phyloP scores from a whole-genome alignment of 2,329 filamentous ascomycete genomes.

The Parafenestella ontariensis region DNA sequence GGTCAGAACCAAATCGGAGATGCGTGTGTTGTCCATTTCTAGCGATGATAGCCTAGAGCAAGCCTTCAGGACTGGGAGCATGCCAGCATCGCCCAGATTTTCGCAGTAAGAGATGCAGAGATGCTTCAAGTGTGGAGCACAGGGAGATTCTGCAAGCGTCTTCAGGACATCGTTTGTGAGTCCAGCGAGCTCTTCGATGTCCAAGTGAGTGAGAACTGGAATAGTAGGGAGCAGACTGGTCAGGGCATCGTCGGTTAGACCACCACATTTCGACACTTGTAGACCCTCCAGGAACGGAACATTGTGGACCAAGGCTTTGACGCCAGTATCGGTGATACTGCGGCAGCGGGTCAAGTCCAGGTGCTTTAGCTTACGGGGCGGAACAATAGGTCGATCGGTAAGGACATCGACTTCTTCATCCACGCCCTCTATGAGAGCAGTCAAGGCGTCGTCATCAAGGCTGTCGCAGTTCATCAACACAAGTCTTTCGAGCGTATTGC shows the following conservation, averaged over 20 bases:
- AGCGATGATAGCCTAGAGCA: slow-evolving; percentile 74
- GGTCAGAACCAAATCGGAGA: slow-evolving; percentile 83
- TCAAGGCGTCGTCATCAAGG: slow-evolving; percentile 76
- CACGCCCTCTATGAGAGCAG: slow-evolving; percentile 75
- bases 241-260: slow-evolving; percentile 76
- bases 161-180: slow-evolving; percentile 79
- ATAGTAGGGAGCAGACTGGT: slow-evolving; percentile 75
- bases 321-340: slow-evolving; percentile 73
- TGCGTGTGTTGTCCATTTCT: slow-evolving; percentile 91
- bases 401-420: slow-evolving; percentile 82
- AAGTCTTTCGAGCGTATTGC: slow-evolving; percentile 83
- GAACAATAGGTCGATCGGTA: slow-evolving; percentile 76
- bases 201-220: slow-evolving; percentile 81
- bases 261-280: slow-evolving; percentile 78
- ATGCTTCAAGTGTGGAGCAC: slow-evolving; percentile 74
- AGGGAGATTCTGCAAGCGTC: slow-evolving; percentile 77
- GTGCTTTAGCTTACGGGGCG: slow-evolving; percentile 79
- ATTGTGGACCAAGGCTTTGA: slow-evolving; percentile 75
- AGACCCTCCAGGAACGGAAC: slow-evolving; percentile 83
- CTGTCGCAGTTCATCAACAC: slow-evolving; percentile 81
- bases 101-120: slow-evolving; percentile 92
- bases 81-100: slow-evolving; percentile 79
- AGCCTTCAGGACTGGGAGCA: slow-evolving; percentile 80
- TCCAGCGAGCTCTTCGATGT: slow-evolving; percentile 82
- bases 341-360: slow-evolving; percentile 83